Evolutionary conservation across 345 rosid species (phyloP).

Genomic region (Populus nigra): DNA sequence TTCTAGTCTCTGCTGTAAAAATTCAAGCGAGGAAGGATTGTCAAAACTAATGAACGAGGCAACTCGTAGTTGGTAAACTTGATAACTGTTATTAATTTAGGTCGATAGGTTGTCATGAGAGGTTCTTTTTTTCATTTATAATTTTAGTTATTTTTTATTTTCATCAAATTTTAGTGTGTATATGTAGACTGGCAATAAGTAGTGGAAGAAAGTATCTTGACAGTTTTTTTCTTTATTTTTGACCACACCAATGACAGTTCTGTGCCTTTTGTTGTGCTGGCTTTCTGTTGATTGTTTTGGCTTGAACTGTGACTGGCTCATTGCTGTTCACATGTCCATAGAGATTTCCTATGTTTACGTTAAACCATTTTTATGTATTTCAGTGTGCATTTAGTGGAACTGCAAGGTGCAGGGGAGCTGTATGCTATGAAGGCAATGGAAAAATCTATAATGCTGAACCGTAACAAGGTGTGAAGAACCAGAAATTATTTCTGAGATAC

Average conservation of each 20-base stretch:
- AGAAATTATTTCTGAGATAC: neutral
- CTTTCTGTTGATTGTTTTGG: neutral
- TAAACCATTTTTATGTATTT: neutral
- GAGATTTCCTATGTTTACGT: neutral
- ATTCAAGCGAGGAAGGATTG: neutral
- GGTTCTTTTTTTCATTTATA: no score
- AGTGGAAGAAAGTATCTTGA: neutral
- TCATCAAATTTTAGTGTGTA: no score
- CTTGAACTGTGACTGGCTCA: neutral
- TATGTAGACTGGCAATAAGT: no score
- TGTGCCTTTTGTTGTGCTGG: neutral
- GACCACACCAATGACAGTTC: neutral
- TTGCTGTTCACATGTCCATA: neutral
- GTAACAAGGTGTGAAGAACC: constrained; percentile 62
- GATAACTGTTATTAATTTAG: no score
- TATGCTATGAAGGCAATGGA: constrained; percentile 99
- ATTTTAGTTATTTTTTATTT: no score
- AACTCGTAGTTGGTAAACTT: no score
- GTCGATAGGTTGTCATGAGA: no score
- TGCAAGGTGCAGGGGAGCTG: constrained; percentile 63
- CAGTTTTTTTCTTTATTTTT: neutral
- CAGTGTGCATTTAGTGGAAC: constrained; percentile 93
- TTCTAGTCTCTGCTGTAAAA: neutral
- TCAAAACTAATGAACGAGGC: no score
- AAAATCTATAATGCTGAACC: constrained; percentile 78